Conservation (phyloP, 1,284 basidiomycete species). For the Grifola frondosa region DNA sequence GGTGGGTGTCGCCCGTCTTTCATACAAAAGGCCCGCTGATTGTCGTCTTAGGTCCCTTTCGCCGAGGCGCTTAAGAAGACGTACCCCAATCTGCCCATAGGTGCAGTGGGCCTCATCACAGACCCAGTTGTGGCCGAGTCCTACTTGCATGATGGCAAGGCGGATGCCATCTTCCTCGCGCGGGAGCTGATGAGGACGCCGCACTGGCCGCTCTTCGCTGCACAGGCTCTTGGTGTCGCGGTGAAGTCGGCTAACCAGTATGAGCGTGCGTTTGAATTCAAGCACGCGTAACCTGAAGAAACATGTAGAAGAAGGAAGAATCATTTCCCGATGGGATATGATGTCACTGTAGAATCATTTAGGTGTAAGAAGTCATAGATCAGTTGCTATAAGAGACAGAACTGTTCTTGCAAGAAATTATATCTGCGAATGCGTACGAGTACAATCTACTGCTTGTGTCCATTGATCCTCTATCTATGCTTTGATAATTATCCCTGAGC, state of each 20-base stretch:
- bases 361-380: too few relatives aligned
- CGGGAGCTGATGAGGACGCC: slow-evolving; percentile 63
- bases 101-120: slow-evolving; percentile 76
- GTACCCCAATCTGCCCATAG: slow-evolving; percentile 54
- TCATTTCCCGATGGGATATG: too few relatives aligned
- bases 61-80: slow-evolving; percentile 68
- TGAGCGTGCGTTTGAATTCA: slow-evolving; percentile 63
- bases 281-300: too few relatives aligned
- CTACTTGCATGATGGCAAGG: slow-evolving; percentile 62
- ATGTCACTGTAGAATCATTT: too few relatives aligned
- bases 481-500: neutral
- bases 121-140: slow-evolving; percentile 64
- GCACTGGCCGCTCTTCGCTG: slow-evolving; percentile 55
- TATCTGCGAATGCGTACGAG: neutral
- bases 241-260: slow-evolving; percentile 70
- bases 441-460: neutral
- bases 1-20: slow-evolving; percentile 33
- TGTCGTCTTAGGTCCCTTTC: slow-evolving; percentile 56
- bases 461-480: neutral
- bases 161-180: slow-evolving; percentile 70
- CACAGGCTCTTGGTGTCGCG: slow-evolving; percentile 52
- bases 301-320: too few relatives aligned
- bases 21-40: neutral
- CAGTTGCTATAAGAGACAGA: too few relatives aligned
- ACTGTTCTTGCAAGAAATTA: neutral